These are phyloP conservation scores for Lepidium africanum DNA, from an alignment of 345 rosid genomes.

Conservation along the genomic window DNA sequence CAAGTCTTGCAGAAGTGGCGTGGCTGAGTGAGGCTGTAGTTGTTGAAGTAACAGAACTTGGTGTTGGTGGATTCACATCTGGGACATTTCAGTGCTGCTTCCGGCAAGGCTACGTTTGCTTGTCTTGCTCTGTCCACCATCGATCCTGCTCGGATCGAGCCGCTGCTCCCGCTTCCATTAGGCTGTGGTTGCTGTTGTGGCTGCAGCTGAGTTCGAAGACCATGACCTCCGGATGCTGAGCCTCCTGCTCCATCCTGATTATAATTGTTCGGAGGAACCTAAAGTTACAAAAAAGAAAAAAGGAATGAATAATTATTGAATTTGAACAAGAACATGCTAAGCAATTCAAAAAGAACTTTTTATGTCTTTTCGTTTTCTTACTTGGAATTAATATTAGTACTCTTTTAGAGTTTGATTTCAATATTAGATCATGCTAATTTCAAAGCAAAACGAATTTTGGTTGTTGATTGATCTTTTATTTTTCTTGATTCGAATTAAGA, in stretches of 20 bases:
- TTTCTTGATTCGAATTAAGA: not conserved
- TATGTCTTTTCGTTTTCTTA: not conserved
- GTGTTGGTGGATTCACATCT: conserved; percentile 94
- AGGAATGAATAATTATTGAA: conserved; percentile 32
- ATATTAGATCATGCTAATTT: conserved; percentile 1
- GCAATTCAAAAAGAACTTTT: conserved; percentile 28
- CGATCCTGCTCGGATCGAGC: conserved; percentile 78
- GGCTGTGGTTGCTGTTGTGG: conserved; percentile 41
- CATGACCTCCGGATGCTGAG: conserved; percentile 34
- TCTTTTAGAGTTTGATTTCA: conserved; percentile 25
- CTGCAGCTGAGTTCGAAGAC: conserved; percentile 43
- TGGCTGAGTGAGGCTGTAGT: conserved; percentile 95
- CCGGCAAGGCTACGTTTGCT: conserved; percentile 81
- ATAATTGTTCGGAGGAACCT: conserved; percentile 28
- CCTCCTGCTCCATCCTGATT: conserved; percentile 32
- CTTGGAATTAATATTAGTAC: not conserved
- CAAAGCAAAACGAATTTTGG: not conserved
- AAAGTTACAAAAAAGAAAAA: not conserved
- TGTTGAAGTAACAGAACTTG: conserved; percentile 94
- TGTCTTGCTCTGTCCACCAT: conserved; percentile 90
- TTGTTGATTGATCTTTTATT: conserved; percentile 16
- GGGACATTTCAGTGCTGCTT: conserved; percentile 73
- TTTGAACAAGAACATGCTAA: conserved; percentile 42
- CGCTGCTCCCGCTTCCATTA: conserved; percentile 38
- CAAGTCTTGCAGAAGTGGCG: conserved; percentile 98